Evolutionary conservation across 192 early-diverging fungal genomes (phyloP), one percentile per base, ranked within the genome.

Genomic region (Coemansia sp.): DNA sequence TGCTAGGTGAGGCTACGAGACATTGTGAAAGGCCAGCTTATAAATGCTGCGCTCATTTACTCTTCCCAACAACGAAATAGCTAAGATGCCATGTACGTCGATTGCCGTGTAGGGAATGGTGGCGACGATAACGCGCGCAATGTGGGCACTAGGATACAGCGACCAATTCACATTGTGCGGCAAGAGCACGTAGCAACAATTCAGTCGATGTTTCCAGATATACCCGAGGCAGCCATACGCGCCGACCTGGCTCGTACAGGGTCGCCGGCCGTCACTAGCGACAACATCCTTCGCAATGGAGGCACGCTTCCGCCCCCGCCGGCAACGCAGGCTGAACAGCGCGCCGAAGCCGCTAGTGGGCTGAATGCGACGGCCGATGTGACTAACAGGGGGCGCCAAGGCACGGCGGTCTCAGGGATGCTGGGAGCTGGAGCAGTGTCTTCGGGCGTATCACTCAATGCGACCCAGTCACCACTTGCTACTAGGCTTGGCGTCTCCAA

Each of bases 201-300:
- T 7, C 86, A 85, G 60, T 69, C 86, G 9, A 93, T 94, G 93
- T 94, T 94, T 55, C 93, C 93, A 7, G 81, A 91, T 62, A 89
- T 93, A 39, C 88, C 90, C 5, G 84, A 86, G 20, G 84, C 88
- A 20, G 87, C 91, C 31, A 90, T 94, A 53, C 81, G 86, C 18
- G 85, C 84, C 11, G 92, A 92, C 68, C 81, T 94, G 20, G 85
- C 89, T 60, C 88, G 88, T 33, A 93, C 91, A 13, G 91, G 93
- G n/a, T 91, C 90, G 11, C 90, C 92, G 20, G 89, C 91, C 48
- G 82, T 86, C 53, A 93, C 91, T 18, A 89, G 88, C 58, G 91
- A 94, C 62, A 91, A 92, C 70, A 90, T 91, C 45, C 77, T 93
- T 31, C 84, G 86, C 31, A 84, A 92, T 33, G 87, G 72, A 1